Conservation (phyloP, 2,329 filamentous ascomycete genomes). For the Pseudogymnoascus sp. region DNA sequence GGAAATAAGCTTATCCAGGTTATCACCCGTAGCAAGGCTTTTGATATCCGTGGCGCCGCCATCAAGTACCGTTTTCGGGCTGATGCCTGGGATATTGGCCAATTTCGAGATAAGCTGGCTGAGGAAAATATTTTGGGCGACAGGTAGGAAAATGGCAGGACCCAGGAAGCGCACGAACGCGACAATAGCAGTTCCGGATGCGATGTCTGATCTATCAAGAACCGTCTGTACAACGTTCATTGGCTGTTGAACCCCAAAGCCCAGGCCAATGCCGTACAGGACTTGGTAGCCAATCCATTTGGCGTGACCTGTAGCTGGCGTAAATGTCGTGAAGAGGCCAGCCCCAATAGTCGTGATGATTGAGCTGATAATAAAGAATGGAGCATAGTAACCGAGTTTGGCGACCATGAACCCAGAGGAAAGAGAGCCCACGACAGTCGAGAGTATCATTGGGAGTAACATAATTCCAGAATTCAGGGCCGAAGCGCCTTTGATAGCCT, state of each 20-base stretch:
- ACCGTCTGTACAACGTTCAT: conserved; percentile 40
- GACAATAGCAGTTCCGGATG: conserved; percentile 43
- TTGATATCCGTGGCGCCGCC: conserved; percentile 12
- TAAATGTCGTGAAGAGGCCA: conserved; percentile 32
- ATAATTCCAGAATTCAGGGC: conserved; percentile 31
- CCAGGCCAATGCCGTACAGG: conserved; percentile 10
- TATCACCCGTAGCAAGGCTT: conserved; percentile 14
- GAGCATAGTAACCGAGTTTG: conserved; percentile 24
- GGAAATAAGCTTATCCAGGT: conserved; percentile 14
- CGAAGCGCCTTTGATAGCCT: conserved; percentile 35
- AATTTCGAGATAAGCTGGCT: conserved; percentile 11
- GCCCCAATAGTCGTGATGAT: conserved; percentile 29
- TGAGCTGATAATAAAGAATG: conserved; percentile 19
- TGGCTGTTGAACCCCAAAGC: conserved; percentile 18
- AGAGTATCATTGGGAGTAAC: conserved; percentile 28
- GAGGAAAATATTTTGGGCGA: conserved; percentile 56
- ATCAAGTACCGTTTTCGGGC: conserved; percentile 6
- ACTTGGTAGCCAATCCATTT: conserved; percentile 30
- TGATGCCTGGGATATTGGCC: conserved; percentile 11
- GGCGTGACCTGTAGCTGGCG: conserved; percentile 24
- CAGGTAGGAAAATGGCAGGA: conserved; percentile 56
- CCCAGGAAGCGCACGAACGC: conserved; percentile 59
- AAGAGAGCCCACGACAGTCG: conserved; percentile 25
- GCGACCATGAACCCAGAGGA: conserved; percentile 26
- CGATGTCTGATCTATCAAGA: conserved; percentile 39